Base-by-base conservation (phyloP, 169 alveolate species). In the Eimeria necatrix region DNA sequence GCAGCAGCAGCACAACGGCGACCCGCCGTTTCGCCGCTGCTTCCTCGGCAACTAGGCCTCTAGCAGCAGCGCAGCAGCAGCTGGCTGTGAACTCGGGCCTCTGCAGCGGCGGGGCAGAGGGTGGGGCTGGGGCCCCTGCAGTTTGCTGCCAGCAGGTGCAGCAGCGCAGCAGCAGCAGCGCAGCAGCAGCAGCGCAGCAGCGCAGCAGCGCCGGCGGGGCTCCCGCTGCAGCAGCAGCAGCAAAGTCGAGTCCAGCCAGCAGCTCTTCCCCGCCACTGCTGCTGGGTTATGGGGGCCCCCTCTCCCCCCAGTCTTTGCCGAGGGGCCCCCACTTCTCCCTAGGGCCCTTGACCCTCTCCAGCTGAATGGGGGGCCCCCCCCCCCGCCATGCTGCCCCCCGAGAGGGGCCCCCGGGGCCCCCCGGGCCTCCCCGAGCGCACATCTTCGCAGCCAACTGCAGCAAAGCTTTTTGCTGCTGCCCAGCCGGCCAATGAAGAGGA, bases 231-330 rank as follows among this genome's bases (percentile, higher is more conserved):
- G 20, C 14, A 48, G 78, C 48, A 7, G 78, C 78, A 18, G 41
- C 78, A 18, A 5, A 22, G 78, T 7, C n/a, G 48, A 10, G 48
- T 48, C n/a, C n/a, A n/a, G n/a, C n/a, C n/a, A n/a, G n/a, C n/a
- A n/a, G n/a, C n/a, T n/a, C n/a, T n/a, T n/a, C n/a, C n/a, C n/a
- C n/a, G n/a, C n/a, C n/a, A n/a, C n/a, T n/a, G n/a, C 5, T 68
- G 78, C 78, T 68, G 78, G 78, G 78, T 41, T 68, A 68, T 68
- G 78, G 78, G 73, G 78, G 48, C 78, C 78, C 78, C 48, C 26
- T 41, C 78, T 68, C 51, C 49, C 14, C n/a, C 78, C 5, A 9
- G 51, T 68, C 78, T 24, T 10, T 16, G 78, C 78, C 78, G n/a
- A 68, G 49, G 48, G 78, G 78, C 49, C 48, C 48, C 26, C n/a